A percentile compares a stretch with the other conserved stretches of the same genome.
Evolutionary conservation across 1,284 basidiomycete species (phyloP).

Genomic region (Wallemia mellicola): DNA sequence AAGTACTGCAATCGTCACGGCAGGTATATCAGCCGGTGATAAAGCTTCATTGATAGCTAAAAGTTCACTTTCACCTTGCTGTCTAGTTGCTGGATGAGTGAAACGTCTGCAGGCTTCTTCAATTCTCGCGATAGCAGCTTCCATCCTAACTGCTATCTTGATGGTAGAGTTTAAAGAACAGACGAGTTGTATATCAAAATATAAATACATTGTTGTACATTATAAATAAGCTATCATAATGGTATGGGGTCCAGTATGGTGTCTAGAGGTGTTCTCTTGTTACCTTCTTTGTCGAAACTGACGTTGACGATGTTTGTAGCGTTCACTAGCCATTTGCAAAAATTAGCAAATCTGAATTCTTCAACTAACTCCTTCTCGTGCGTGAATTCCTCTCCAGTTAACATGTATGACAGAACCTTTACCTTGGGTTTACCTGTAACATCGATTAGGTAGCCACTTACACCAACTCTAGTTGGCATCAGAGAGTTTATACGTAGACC

Average conservation of each 20-base stretch:
- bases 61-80: not conserved
- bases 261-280: not conserved
- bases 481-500: not conserved
- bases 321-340: not conserved
- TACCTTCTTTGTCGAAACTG: not conserved
- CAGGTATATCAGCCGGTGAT: not conserved
- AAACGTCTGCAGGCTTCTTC: not conserved
- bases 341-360: not conserved
- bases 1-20: not conserved
- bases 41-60: not conserved
- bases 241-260: too few relatives aligned
- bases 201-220: not conserved
- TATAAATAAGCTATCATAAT: too few relatives aligned
- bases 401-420: not conserved
- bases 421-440: not conserved
- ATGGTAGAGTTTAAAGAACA: not conserved
- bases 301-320: too few relatives aligned
- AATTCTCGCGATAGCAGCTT: not conserved
- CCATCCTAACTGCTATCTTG: not conserved
- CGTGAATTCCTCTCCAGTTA: not conserved
- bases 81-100: not conserved
- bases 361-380: not conserved
- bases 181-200: not conserved
- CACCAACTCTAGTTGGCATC: not conserved
- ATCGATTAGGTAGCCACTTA: not conserved